Base-by-base conservation (phyloP, 352 stramenopile genomes). In the Phytophthora idaei region DNA sequence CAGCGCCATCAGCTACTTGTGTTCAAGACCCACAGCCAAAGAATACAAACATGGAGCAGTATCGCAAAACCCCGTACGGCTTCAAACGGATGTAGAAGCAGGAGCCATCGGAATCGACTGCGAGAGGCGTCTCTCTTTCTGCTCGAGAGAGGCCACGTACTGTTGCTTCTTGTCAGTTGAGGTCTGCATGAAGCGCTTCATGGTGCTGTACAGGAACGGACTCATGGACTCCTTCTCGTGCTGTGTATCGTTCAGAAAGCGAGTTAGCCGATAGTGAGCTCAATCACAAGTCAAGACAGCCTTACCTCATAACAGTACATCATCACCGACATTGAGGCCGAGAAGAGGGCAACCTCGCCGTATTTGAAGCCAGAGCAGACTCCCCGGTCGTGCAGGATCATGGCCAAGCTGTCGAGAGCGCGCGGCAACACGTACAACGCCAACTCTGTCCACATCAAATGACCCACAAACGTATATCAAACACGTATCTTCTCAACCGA, bases 291-390 rank as follows among this genome's bases (percentile, higher is more conserved):
- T 11, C 15, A 55, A 15, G 5, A 25, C 10, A 55, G 41, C 11
- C 66, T 59, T 71, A 90, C 83, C 85, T 95, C 85, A 56, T 93
- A 95, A 59, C 74, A 91, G 69, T 89, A 90, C 87, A 94, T 94
- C 69, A 95, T 88, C 46, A 87, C 71, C 8, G 80, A 74, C 85
- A 94, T 95, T 8, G 85, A 95, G 11, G 72, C 71, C 27, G 85
- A 84, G 55, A 94, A 95, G 41, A 95, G 74, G 47, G 83, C 71
- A 32, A 93, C 76, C 57, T 95, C 87, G 25, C 85, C 87, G 52
- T 92, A 73, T 17, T 69, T 75, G 45, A 94, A 74, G 56, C 85
- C 83, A n/a, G 76, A 73, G 39, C 89, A 80, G 64, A 93, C 83
- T 32, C 78, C 74, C 45, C 80, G 84, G 62, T 93, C 85, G 44